These are phyloP conservation scores for Ottelia alismoides DNA, from an alignment of 106 monocot species.

Conservation along the genomic window DNA sequence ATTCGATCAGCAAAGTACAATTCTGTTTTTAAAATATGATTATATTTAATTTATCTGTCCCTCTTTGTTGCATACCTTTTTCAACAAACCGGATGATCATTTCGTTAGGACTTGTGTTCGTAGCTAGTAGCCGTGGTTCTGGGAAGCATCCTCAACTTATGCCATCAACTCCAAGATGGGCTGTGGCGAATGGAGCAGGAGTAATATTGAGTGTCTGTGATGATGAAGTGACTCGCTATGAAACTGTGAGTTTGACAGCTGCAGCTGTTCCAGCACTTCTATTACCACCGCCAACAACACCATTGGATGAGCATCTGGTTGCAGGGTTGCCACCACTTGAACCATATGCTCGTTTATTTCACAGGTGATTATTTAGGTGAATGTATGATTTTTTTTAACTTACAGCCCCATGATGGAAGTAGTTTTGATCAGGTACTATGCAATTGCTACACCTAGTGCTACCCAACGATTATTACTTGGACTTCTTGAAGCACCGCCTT, in stretches of 20 bases:
- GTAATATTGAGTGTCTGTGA: constrained; percentile 98
- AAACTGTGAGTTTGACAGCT: constrained; percentile 92
- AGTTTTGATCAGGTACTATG: constrained; percentile 99
- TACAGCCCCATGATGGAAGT: too few relatives aligned
- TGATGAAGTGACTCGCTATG: constrained; percentile 93
- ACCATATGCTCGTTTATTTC: constrained; percentile 93
- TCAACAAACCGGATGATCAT: too few relatives aligned
- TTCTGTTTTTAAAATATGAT: too few relatives aligned
- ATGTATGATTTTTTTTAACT: too few relatives aligned
- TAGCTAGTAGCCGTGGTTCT: constrained; percentile 73
- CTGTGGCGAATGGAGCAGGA: constrained; percentile 97
- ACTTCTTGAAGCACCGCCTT: constrained; percentile 98
- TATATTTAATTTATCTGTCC: too few relatives aligned
- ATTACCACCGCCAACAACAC: constrained; percentile 90
- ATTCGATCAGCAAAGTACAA: too few relatives aligned
- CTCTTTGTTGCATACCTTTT: too few relatives aligned
- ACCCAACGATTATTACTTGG: constrained; percentile 94
- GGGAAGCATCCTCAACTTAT: constrained; percentile 98
- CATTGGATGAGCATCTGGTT: constrained; percentile 91
- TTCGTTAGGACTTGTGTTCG: too few relatives aligned
- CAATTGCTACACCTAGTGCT: constrained; percentile 98
- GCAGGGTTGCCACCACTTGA: constrained; percentile 91
- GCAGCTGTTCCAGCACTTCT: constrained; percentile 96
- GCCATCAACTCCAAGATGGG: constrained; percentile 98
- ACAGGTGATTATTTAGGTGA: constrained; percentile 72